Percentiles rank a stretch among this genome's conserved stretches.
Conservation (phyloP, 768 basidiomycete genomes). For the Pisolithus albus region DNA sequence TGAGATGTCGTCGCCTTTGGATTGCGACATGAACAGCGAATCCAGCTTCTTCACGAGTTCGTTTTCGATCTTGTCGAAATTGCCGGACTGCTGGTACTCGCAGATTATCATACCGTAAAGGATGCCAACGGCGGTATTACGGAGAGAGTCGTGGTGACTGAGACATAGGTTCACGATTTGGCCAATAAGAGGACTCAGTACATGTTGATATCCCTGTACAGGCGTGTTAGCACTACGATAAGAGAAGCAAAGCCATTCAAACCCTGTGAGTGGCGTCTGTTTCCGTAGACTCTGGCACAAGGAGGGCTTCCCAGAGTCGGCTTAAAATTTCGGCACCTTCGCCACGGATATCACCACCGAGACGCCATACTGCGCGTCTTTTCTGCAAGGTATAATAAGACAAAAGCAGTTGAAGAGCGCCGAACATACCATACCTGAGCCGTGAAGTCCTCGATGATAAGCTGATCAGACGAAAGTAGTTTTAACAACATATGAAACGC, state of each 20-base stretch:
- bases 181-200: slow-evolving; percentile 78
- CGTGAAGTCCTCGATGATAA: slow-evolving; percentile 91
- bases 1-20: slow-evolving; percentile 85
- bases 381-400: slow-evolving; percentile 43
- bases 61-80: slow-evolving; percentile 86
- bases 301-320: slow-evolving; percentile 80
- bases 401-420: background rate
- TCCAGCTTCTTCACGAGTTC: slow-evolving; percentile 90
- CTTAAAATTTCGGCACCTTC: slow-evolving; percentile 79
- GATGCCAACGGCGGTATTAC: slow-evolving; percentile 86
- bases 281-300: slow-evolving; percentile 60
- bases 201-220: slow-evolving; percentile 73
- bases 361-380: slow-evolving; percentile 90
- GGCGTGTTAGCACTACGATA: background rate
- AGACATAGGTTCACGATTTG: slow-evolving; percentile 88
- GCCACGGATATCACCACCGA: slow-evolving; percentile 93
- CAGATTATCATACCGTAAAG: slow-evolving; percentile 94
- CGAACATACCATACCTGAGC: slow-evolving; percentile 57
- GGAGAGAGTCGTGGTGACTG: slow-evolving; percentile 89
- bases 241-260: slow-evolving; percentile 22
- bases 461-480: slow-evolving; percentile 81
- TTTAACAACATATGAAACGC: slow-evolving; percentile 77
- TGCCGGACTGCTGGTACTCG: slow-evolving; percentile 76
- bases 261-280: slow-evolving; percentile 55
- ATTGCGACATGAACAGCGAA: slow-evolving; percentile 87